A percentile compares a stretch with the other conserved stretches of the same genome.
Evolutionary conservation across 148 eudicot genomes (phyloP).

Genomic region (Fallopia convolvulus): DNA sequence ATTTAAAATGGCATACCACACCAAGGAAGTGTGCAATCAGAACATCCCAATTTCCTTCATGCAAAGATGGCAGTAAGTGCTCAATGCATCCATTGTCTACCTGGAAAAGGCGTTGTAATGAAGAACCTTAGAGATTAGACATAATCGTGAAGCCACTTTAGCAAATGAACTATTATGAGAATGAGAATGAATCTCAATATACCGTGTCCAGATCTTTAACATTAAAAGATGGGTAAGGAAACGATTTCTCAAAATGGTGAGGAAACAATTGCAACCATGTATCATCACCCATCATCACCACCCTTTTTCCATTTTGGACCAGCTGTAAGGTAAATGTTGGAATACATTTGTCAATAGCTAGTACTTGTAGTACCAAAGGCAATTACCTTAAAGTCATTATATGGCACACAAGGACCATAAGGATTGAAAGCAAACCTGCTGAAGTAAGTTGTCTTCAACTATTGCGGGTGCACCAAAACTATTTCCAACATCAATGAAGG

Average conservation of each 20-base stretch:
- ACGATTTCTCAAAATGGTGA: constrained; percentile 70
- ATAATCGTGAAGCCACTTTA: background rate
- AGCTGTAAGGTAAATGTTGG: constrained; percentile 34
- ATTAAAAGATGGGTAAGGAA: constrained; percentile 91
- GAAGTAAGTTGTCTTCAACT: constrained; percentile 81
- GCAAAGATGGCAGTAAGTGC: constrained; percentile 67
- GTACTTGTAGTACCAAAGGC: background rate
- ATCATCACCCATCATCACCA: constrained; percentile 99
- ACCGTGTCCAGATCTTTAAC: constrained; percentile 98
- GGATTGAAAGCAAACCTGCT: constrained; percentile 43
- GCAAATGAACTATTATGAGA: background rate
- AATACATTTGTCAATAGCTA: background rate
- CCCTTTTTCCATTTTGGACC: constrained; percentile 83
- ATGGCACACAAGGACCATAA: background rate
- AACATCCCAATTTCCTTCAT: constrained; percentile 81
- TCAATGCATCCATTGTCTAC: constrained; percentile 85
- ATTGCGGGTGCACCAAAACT: constrained; percentile 99
- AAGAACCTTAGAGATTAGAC: background rate
- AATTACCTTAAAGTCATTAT: background rate
- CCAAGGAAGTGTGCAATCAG: constrained; percentile 98
- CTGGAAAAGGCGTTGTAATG: constrained; percentile 25
- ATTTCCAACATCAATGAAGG: constrained; percentile 94
- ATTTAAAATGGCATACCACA: constrained; percentile 48
- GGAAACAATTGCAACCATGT: constrained; percentile 97
- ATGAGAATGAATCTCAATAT: constrained; percentile 14